Conservation (phyloP, 1,284 basidiomycete genomes). For the Pseudozyma tsukubaensis region DNA sequence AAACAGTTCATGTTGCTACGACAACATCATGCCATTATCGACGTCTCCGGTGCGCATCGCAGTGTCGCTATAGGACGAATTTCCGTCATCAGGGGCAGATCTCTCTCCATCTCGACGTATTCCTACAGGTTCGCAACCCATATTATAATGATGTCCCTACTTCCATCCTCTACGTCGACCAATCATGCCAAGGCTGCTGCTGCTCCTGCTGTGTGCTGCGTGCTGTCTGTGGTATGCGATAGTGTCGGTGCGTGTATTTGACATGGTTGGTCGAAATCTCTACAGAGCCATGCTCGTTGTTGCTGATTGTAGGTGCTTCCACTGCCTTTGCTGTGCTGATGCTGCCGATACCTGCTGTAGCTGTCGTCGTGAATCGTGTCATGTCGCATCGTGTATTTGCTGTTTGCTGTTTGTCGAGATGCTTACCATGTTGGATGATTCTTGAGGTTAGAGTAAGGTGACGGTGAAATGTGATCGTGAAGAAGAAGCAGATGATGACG, state of each 20-base stretch:
- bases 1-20: too few species aligned
- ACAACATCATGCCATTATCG: too few species aligned
- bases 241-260: background rate
- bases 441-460: conserved; percentile 49
- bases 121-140: too few species aligned
- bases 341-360: conserved; percentile 11
- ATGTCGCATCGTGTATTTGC: conserved; percentile 6
- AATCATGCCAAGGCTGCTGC: too few species aligned
- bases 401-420: conserved; percentile 20
- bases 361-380: conserved; percentile 13
- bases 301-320: background rate
- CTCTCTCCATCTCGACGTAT: too few species aligned
- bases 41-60: too few species aligned
- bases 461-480: conserved; percentile 52
- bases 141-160: too few species aligned
- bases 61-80: too few species aligned
- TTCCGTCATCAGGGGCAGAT: too few species aligned
- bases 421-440: conserved; percentile 53
- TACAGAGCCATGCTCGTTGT: background rate
- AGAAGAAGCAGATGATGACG: conserved; percentile 32
- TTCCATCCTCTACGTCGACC: too few species aligned
- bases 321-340: conserved; percentile 9
- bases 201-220: too few species aligned
- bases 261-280: background rate
- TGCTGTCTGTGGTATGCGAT: background rate